A percentile compares a stretch with the other conserved stretches of the same genome.
These are phyloP conservation scores for Suillus ampliporus DNA, from an alignment of 768 basidiomycete genomes.

Conservation along the genomic window DNA sequence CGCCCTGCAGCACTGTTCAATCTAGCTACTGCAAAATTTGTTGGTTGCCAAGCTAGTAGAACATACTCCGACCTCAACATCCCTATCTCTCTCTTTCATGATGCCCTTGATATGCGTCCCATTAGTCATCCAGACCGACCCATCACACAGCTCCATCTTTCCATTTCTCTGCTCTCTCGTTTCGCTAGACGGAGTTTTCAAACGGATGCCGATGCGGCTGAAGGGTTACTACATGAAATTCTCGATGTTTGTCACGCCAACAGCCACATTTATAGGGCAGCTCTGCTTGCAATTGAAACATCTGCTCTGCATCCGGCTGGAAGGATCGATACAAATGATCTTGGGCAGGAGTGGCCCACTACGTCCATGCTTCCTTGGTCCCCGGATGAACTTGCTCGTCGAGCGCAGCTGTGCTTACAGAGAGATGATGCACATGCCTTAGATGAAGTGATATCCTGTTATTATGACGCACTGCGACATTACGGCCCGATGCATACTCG, in stretches of 20 bases:
- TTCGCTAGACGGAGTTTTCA: background rate
- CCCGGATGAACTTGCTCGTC: background rate
- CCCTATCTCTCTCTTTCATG: too few species aligned
- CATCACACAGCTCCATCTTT: slow-evolving; percentile 1
- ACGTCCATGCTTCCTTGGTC: background rate
- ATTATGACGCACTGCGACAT: background rate
- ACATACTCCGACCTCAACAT: too few species aligned
- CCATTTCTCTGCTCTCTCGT: background rate
- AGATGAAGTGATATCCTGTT: background rate
- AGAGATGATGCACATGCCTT: background rate
- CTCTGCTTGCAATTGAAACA: background rate
- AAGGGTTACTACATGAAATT: background rate
- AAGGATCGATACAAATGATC: too few species aligned
- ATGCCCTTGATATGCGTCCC: background rate
- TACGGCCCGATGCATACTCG: background rate
- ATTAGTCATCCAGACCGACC: slow-evolving; percentile 1
- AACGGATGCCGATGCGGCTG: slow-evolving; percentile 1
- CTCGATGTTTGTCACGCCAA: background rate
- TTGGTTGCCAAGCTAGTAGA: too few species aligned
- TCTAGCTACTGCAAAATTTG: too few species aligned
- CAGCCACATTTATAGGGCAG: background rate
- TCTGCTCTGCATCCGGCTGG: too few species aligned
- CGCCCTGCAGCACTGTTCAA: too few species aligned
- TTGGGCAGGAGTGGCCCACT: background rate
- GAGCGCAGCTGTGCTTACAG: background rate